These are phyloP conservation scores for Penicillium egyptiacum DNA, from an alignment of 495 filamentous ascomycete genomes.

Conservation along the genomic window DNA sequence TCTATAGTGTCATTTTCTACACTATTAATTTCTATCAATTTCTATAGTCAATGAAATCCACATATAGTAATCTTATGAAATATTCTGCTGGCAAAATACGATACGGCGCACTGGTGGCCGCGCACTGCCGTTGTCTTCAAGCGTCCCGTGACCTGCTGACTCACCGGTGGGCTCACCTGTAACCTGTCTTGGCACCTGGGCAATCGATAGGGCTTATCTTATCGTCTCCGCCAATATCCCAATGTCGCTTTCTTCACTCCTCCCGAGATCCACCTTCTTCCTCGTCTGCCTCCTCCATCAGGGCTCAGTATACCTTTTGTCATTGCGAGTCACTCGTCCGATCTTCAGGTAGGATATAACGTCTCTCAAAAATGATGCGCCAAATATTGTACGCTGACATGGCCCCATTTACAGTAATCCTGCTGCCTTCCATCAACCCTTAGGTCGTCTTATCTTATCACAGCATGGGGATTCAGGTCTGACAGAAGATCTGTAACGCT, in stretches of 20 bases:
- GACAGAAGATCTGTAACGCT: constrained; percentile 16
- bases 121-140: too few relatives aligned
- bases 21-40: too few relatives aligned
- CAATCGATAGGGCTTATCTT: constrained; percentile 7
- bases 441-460: constrained; percentile 22
- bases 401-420: constrained; percentile 13
- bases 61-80: too few relatives aligned
- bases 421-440: constrained; percentile 26
- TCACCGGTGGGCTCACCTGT: too few relatives aligned
- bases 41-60: too few relatives aligned
- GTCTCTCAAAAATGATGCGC: background rate
- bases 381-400: constrained; percentile 12
- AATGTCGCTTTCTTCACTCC: constrained; percentile 1
- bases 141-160: too few relatives aligned
- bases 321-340: background rate
- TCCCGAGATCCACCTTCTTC: background rate
- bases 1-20: too few relatives aligned
- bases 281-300: background rate
- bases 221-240: constrained; percentile 6
- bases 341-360: background rate
- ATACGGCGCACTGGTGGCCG: too few relatives aligned
- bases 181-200: background rate
- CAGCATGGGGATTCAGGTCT: constrained; percentile 24
- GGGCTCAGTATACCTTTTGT: background rate
- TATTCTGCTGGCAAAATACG: too few relatives aligned